phyloP scores from a whole-genome alignment of 148 eudicot species.

The Rhododendron ferrugineum region DNA sequence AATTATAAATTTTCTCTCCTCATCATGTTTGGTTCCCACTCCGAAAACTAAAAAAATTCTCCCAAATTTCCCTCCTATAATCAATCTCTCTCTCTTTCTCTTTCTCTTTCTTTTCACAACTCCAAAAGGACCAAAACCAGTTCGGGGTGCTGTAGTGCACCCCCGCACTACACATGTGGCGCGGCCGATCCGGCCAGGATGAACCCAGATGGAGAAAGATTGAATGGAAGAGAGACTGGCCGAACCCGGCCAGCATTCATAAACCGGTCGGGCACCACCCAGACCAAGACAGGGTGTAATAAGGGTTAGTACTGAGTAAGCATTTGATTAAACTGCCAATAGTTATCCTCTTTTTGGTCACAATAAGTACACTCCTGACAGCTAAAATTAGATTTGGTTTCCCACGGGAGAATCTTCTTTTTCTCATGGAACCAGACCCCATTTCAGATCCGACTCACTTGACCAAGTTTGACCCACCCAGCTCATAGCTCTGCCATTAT shows the following conservation, averaged over 20 bases:
- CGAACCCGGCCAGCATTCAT: slow-evolving; percentile 41
- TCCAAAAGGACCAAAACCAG: not conserved
- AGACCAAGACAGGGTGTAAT: slow-evolving; percentile 36
- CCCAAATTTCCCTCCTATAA: not conserved
- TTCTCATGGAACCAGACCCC: not conserved
- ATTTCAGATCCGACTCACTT: not conserved
- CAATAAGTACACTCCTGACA: slow-evolving; percentile 26
- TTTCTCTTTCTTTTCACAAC: not conserved
- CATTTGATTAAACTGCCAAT: slow-evolving; percentile 30
- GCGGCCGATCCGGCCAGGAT: too few species aligned
- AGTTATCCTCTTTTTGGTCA: slow-evolving; percentile 26
- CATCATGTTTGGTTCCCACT: not conserved
- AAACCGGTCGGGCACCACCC: slow-evolving; percentile 56
- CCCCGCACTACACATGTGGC: too few species aligned
- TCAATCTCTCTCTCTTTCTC: not conserved
- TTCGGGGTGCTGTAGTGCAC: too few species aligned
- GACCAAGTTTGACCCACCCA: not conserved
- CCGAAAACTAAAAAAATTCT: not conserved
- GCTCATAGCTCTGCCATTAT: not conserved
- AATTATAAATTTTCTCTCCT: not conserved
- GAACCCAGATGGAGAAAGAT: not conserved
- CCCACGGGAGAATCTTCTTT: slow-evolving; percentile 25
- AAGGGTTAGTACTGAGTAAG: not conserved
- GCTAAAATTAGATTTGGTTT: slow-evolving; percentile 24
- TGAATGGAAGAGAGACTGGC: not conserved